These are phyloP conservation scores for Ophiostoma tasmaniense DNA, from an alignment of 2,329 filamentous ascomycete genomes.

Conservation along the genomic window DNA sequence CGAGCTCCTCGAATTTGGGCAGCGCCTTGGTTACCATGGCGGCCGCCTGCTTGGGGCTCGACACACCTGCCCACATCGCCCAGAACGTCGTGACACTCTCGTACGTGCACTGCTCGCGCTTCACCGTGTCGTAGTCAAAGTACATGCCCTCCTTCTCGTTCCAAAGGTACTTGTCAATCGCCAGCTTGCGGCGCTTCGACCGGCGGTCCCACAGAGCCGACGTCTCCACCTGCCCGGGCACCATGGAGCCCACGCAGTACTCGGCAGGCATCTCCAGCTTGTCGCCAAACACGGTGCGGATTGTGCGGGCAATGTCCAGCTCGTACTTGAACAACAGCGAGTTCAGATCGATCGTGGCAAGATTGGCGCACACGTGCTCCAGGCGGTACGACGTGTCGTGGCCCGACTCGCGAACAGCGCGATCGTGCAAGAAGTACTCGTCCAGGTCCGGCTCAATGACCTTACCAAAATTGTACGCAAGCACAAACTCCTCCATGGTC, in stretches of 20 bases:
- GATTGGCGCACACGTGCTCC: conserved; percentile 75
- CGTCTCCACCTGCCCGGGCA: conserved; percentile 63
- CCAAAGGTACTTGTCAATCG: conserved; percentile 92
- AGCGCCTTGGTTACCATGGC: conserved; percentile 72
- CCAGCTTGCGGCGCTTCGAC: conserved; percentile 71
- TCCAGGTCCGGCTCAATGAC: conserved; percentile 83
- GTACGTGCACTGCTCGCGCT: conserved; percentile 71
- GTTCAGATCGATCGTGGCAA: conserved; percentile 92
- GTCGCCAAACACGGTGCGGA: conserved; percentile 77
- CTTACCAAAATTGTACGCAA: conserved; percentile 72
- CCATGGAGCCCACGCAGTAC: conserved; percentile 62
- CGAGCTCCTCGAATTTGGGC: conserved; percentile 78
- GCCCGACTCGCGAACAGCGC: conserved; percentile 89
- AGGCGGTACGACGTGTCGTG: conserved; percentile 95
- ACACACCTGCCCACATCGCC: conserved; percentile 91
- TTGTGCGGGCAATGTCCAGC: conserved; percentile 79
- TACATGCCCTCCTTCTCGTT: conserved; percentile 88
- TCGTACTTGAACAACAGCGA: conserved; percentile 96
- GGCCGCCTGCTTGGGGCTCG: conserved; percentile 77
- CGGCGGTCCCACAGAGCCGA: conserved; percentile 87
- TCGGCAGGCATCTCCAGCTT: conserved; percentile 72
- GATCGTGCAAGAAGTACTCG: conserved; percentile 91
- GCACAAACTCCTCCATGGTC: conserved; percentile 74
- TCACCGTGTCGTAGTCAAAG: conserved; percentile 90
- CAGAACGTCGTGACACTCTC: conserved; percentile 93